These are phyloP conservation scores for Neonectria ditissima DNA, from an alignment of 2,329 filamentous ascomycete species.

Conservation along the genomic window DNA sequence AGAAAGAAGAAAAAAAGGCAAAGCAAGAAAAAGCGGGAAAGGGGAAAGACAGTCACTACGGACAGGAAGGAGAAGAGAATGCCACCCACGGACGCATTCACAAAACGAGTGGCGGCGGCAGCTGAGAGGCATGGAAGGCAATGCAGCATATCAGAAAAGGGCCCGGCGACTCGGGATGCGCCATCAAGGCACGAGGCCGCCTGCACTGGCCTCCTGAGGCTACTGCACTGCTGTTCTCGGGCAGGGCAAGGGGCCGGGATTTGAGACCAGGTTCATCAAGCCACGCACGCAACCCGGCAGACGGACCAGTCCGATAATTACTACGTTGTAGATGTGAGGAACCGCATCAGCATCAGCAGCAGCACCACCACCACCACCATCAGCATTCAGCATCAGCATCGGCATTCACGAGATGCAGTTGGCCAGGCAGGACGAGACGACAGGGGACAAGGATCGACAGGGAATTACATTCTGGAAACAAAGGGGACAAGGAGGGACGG, in stretches of 20 bases:
- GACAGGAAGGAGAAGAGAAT: background rate
- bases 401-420: background rate
- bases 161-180: conserved; percentile 17
- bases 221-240: background rate
- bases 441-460: background rate
- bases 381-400: background rate
- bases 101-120: background rate
- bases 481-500: conserved; percentile 3
- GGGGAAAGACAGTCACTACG: background rate
- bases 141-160: background rate
- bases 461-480: background rate
- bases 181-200: conserved; percentile 23
- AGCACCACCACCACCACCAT: too few relatives aligned
- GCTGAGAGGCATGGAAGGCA: conserved; percentile 1
- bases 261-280: conserved; percentile 15
- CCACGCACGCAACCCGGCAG: background rate
- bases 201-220: background rate
- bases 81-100: background rate
- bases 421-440: background rate
- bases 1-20: background rate
- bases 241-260: background rate
- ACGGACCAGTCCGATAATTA: background rate
- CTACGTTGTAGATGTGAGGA: background rate
- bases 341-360: background rate
- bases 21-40: background rate